phyloP scores from a whole-genome alignment of 495 filamentous ascomycete genomes.

The Durotheca rogersii region DNA sequence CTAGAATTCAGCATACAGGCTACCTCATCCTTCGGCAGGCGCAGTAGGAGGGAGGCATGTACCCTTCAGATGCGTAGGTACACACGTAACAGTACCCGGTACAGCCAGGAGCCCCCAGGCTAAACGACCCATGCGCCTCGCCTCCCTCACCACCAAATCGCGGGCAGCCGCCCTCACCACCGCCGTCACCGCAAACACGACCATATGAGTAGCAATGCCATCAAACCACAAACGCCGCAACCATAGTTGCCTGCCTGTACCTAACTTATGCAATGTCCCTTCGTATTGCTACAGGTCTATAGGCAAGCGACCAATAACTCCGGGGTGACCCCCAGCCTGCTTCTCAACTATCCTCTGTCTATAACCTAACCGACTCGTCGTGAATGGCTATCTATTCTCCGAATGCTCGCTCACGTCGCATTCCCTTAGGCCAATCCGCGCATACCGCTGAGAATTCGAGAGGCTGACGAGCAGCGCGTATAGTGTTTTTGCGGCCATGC shows the following conservation, averaged over 20 bases:
- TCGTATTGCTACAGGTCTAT: slow-evolving; percentile 22
- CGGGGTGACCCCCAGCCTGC: slow-evolving; percentile 22
- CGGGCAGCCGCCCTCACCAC: slow-evolving; percentile 1
- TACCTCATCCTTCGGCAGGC: too few species aligned
- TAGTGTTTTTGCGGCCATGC: slow-evolving; percentile 7
- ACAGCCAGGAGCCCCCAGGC: slow-evolving; percentile 5
- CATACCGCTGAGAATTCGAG: slow-evolving; percentile 13
- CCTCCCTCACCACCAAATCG: not conserved
- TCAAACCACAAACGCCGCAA: not conserved
- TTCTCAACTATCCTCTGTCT: slow-evolving; percentile 32
- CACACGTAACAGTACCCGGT: slow-evolving; percentile 12
- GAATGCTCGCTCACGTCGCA: slow-evolving; percentile 19
- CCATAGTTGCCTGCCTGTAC: slow-evolving; percentile 22
- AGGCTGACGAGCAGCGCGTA: slow-evolving; percentile 27
- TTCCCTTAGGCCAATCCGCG: slow-evolving; percentile 22
- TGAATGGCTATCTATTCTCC: slow-evolving; percentile 29
- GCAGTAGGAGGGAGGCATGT: too few species aligned
- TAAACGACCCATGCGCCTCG: not conserved
- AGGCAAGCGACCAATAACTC: slow-evolving; percentile 27
- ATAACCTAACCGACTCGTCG: slow-evolving; percentile 10
- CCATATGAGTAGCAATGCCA: not conserved
- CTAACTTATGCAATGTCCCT: slow-evolving; percentile 37
- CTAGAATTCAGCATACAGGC: too few species aligned
- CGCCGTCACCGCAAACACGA: not conserved
- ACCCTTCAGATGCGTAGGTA: slow-evolving; percentile 2